Percentiles rank a stretch among this genome's conserved stretches.
Evolutionary conservation across 257 asterid species (phyloP).

Genomic region (Paraleonurus japonicus): DNA sequence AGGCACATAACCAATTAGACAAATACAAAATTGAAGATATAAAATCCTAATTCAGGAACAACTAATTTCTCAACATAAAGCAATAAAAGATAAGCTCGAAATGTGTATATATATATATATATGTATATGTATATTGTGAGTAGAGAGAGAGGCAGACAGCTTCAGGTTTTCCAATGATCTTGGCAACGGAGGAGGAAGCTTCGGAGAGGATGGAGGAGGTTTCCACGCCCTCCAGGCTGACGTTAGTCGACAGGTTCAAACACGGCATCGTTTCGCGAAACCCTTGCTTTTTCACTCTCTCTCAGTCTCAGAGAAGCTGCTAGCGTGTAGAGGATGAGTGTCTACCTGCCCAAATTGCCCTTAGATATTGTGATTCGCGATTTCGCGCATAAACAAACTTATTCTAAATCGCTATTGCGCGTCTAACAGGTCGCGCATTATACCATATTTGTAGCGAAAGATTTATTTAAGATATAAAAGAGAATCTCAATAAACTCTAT

Average conservation of each 20-base stretch:
- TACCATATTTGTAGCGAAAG: no score
- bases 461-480: no score
- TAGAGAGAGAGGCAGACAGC: constrained; percentile 42
- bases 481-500: no score
- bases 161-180: constrained; percentile 89
- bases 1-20: background rate
- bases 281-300: constrained; percentile 21
- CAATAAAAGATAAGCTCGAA: background rate
- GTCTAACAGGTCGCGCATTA: background rate
- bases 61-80: background rate
- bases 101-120: no score
- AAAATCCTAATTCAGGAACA: background rate
- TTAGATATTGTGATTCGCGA: background rate
- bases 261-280: constrained; percentile 77
- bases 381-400: background rate
- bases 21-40: background rate
- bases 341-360: background rate
- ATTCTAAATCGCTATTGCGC: background rate
- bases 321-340: background rate
- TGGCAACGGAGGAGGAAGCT: constrained; percentile 86
- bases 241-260: constrained; percentile 83
- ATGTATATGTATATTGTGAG: background rate
- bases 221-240: constrained; percentile 77
- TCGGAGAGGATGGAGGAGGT: constrained; percentile 86
- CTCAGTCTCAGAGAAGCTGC: no score